A percentile compares a stretch with the other conserved stretches of the same genome.
Evolutionary conservation across 2,329 filamentous ascomycete genomes (phyloP).

Genomic region (Exophiala sp.): DNA sequence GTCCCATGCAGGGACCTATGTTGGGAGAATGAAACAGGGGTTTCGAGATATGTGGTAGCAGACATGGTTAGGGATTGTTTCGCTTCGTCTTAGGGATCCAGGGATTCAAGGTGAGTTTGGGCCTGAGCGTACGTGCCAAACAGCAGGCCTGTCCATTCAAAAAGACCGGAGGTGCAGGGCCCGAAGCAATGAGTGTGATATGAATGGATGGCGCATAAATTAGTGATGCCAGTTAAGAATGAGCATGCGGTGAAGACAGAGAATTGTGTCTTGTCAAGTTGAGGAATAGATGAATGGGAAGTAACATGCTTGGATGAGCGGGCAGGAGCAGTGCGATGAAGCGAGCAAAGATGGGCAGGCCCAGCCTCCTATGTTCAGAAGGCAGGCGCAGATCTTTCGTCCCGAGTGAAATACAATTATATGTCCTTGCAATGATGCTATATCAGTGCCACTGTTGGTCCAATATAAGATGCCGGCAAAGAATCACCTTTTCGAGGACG

Average conservation of each 20-base stretch:
- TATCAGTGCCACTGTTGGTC: background rate
- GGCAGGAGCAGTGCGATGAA: background rate
- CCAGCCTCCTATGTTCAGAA: background rate
- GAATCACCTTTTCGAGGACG: too few relatives aligned
- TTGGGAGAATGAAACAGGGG: constrained; percentile 1
- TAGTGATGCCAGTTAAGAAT: constrained; percentile 3
- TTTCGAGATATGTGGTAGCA: constrained; percentile 1
- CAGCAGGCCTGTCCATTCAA: background rate
- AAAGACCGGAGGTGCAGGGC: background rate
- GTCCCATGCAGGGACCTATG: constrained; percentile 15
- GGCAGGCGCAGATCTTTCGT: too few relatives aligned
- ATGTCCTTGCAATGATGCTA: background rate
- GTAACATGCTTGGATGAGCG: background rate
- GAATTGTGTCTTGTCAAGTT: too few relatives aligned
- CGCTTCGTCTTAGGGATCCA: background rate
- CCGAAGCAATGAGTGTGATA: constrained; percentile 10
- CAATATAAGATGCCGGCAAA: background rate
- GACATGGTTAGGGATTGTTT: background rate
- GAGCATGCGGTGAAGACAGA: background rate
- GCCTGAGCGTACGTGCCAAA: background rate
- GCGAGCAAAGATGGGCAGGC: background rate
- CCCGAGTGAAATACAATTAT: too few relatives aligned
- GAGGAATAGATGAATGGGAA: background rate
- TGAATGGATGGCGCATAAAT: background rate
- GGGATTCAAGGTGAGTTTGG: background rate